Percentiles rank a stretch among this genome's conserved stretches.
Conservation (phyloP, 305 asterid genomes). For the Salvia sclarea region DNA sequence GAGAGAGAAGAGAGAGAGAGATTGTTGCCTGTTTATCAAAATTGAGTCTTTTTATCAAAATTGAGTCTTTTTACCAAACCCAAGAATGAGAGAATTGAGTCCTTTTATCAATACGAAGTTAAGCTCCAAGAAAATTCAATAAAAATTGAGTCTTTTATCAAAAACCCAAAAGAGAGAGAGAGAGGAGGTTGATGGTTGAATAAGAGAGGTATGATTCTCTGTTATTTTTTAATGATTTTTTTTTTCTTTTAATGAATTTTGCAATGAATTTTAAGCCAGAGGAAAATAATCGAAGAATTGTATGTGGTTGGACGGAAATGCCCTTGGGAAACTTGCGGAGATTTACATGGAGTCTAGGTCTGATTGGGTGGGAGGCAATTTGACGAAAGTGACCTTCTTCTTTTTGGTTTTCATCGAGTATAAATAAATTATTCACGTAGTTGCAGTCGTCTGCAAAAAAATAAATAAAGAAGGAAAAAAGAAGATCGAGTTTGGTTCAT, state of each 20-base stretch:
- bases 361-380: slow-evolving; percentile 1
- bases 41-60: no score
- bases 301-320: slow-evolving; percentile 13
- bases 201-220: slow-evolving; percentile 21
- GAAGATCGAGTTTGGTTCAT: background rate
- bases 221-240: slow-evolving; percentile 15
- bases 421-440: background rate
- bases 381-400: slow-evolving; percentile 32
- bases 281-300: background rate
- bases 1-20: slow-evolving; percentile 12
- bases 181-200: slow-evolving; percentile 29
- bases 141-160: no score
- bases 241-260: no score
- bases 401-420: background rate
- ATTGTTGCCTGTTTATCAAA: no score
- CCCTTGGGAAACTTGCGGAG: slow-evolving; percentile 29
- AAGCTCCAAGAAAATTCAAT: no score
- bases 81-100: no score
- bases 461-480: background rate
- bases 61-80: no score
- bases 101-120: no score
- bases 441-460: background rate
- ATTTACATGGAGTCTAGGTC: slow-evolving; percentile 20
- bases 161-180: no score
- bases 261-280: slow-evolving; percentile 9